Conservation (phyloP, 805 yeast species). For the Yamadazyma insecticola region DNA sequence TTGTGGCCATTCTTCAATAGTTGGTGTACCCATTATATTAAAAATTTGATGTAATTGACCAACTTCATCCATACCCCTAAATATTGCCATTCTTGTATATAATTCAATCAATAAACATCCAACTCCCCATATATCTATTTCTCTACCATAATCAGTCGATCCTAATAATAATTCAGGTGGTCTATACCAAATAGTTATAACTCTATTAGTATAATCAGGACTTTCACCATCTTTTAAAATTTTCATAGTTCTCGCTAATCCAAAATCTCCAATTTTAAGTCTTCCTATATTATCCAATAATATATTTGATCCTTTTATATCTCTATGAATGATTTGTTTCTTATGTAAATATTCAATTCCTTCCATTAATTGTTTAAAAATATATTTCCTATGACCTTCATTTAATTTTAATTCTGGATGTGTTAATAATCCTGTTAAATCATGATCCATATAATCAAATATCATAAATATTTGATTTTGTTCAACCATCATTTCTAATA, state of each 20-base stretch:
- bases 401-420: slow-evolving; percentile 64
- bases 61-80: slow-evolving; percentile 86
- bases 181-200: slow-evolving; percentile 94
- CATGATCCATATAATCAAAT: slow-evolving; percentile 91
- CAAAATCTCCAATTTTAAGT: slow-evolving; percentile 76
- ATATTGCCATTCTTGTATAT: slow-evolving; percentile 68
- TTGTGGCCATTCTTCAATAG: slow-evolving; percentile 67
- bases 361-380: slow-evolving; percentile 60
- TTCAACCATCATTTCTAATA: slow-evolving; percentile 88
- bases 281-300: slow-evolving; percentile 58
- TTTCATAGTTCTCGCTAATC: slow-evolving; percentile 74
- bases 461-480: slow-evolving; percentile 75
- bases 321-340: slow-evolving; percentile 69
- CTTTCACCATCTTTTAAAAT: slow-evolving; percentile 44
- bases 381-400: slow-evolving; percentile 61
- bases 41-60: slow-evolving; percentile 76
- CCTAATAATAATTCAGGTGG: slow-evolving; percentile 94
- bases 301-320: slow-evolving; percentile 78
- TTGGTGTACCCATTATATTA: slow-evolving; percentile 85
- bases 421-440: slow-evolving; percentile 78
- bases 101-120: slow-evolving; percentile 88
- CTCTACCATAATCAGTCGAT: slow-evolving; percentile 83
- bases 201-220: slow-evolving; percentile 89
- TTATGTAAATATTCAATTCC: slow-evolving; percentile 70
- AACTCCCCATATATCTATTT: slow-evolving; percentile 95